A percentile compares a stretch with the other conserved stretches of the same genome.
Evolutionary conservation across 2,329 filamentous ascomycete species (phyloP).

Genomic region (Xylaria sp.): DNA sequence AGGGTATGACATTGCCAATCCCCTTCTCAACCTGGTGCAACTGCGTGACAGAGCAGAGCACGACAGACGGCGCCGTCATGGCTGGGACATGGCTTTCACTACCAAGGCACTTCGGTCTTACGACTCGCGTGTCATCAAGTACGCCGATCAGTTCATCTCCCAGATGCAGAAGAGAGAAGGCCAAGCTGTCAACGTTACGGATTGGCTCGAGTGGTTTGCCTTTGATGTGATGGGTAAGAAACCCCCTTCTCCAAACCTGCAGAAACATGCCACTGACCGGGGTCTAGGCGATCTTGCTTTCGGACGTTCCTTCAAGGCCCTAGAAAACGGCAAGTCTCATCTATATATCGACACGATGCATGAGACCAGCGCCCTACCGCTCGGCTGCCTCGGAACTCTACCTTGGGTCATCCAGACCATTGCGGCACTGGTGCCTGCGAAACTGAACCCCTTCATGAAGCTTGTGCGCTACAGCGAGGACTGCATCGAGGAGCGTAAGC

Average conservation of each 20-base stretch:
- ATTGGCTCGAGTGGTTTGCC: conserved; percentile 19
- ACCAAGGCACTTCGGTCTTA: conserved; percentile 18
- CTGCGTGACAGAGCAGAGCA: conserved; percentile 16
- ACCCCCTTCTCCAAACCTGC: not conserved
- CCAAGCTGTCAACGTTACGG: conserved; percentile 12
- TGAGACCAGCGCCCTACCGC: conserved; percentile 12
- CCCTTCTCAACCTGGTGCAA: conserved; percentile 16
- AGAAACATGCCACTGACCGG: no score
- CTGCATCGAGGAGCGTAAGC: conserved; percentile 18
- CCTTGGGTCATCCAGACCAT: conserved; percentile 20
- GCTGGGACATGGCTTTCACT: conserved; percentile 21
- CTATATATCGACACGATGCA: conserved; percentile 20
- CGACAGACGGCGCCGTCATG: conserved; percentile 16
- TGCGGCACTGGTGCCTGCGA: conserved; percentile 8
- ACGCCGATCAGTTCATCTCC: conserved; percentile 17
- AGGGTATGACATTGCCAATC: conserved; percentile 22
- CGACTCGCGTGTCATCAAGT: conserved; percentile 17
- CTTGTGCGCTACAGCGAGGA: conserved; percentile 15
- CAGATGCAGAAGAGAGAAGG: conserved; percentile 15
- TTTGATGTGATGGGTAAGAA: conserved; percentile 23
- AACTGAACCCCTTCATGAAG: conserved; percentile 17
- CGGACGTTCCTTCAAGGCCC: conserved; percentile 16
- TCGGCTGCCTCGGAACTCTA: conserved; percentile 15
- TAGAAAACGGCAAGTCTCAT: conserved; percentile 15
- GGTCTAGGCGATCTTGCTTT: conserved; percentile 19